A percentile compares a stretch with the other conserved stretches of the same genome.
phyloP scores from a whole-genome alignment of 1,139 yeast species.

The Groenewaldozyma auringiensis region DNA sequence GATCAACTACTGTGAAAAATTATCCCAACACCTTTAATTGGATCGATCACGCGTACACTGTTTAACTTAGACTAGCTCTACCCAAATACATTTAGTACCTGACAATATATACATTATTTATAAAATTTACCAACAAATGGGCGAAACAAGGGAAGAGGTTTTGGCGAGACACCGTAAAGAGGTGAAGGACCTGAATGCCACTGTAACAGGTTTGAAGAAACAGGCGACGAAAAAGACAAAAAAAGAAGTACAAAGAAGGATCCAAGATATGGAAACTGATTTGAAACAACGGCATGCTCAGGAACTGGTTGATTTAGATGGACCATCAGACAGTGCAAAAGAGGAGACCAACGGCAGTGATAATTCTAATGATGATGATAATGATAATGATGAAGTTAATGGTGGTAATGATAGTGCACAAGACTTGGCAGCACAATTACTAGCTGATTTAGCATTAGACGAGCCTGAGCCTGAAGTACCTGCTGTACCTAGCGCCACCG shows the following conservation, averaged over 20 bases:
- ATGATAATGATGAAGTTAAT: conserved; percentile 24
- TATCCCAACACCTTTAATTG: too few species aligned
- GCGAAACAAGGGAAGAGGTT: conserved; percentile 45
- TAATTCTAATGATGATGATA: conserved; percentile 9
- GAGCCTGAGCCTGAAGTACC: conserved; percentile 15
- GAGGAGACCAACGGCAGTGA: not conserved
- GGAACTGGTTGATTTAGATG: conserved; percentile 12
- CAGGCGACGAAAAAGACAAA: conserved; percentile 66
- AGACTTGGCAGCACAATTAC: conserved; percentile 54
- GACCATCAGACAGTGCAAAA: not conserved
- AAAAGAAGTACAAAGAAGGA: conserved; percentile 43
- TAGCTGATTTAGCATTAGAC: conserved; percentile 46
- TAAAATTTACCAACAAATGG: too few species aligned
- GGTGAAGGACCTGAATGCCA: conserved; percentile 54
- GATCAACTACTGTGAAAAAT: too few species aligned
- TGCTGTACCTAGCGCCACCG: conserved; percentile 1
- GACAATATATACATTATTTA: too few species aligned
- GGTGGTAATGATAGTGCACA: conserved; percentile 44
- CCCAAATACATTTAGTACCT: too few species aligned
- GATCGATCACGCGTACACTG: too few species aligned
- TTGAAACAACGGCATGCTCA: conserved; percentile 43
- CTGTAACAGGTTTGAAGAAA: conserved; percentile 67
- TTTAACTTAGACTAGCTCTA: too few species aligned
- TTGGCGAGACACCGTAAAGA: conserved; percentile 63
- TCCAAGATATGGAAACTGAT: conserved; percentile 51